Conservation (phyloP, 768 basidiomycete species). For the Pholiota microspora region DNA sequence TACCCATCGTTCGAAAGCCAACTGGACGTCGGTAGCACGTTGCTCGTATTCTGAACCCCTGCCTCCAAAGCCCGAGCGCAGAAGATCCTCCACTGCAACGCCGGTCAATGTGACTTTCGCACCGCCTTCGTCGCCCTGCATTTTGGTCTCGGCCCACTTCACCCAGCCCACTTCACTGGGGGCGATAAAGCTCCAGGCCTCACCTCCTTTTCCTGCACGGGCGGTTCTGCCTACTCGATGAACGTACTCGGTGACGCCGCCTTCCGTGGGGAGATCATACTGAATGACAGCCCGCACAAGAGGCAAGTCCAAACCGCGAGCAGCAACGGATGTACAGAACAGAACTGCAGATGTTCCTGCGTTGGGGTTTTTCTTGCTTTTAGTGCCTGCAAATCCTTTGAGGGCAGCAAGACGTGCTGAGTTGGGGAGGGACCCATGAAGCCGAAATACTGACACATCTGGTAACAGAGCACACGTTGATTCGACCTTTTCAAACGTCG, state of each 20-base stretch:
- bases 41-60: conserved; percentile 77
- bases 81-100: conserved; percentile 65
- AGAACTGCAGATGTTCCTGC: conserved; percentile 61
- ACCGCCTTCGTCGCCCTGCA: conserved; percentile 51
- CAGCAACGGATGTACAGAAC: conserved; percentile 95
- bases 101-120: conserved; percentile 53
- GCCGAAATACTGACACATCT: conserved; percentile 74
- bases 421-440: conserved; percentile 91
- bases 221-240: conserved; percentile 97
- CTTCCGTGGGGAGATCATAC: conserved; percentile 97
- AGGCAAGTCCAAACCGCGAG: conserved; percentile 95
- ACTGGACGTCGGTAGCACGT: conserved; percentile 93
- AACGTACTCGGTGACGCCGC: conserved; percentile 93
- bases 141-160: conserved; percentile 81
- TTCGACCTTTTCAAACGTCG: conserved; percentile 46
- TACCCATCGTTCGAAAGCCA: conserved; percentile 95
- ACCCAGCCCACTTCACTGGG: conserved; percentile 91
- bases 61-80: conserved; percentile 85
- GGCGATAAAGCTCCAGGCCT: conserved; percentile 90
- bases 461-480: conserved; percentile 77
- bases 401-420: conserved; percentile 78
- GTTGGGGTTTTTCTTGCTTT: conserved; percentile 25
- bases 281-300: conserved; percentile 93
- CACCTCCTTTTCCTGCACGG: conserved; percentile 92
- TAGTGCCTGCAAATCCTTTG: conserved; percentile 68